These are phyloP conservation scores for Hyaloscypha hepaticicola DNA, from an alignment of 495 filamentous ascomycete genomes.

Conservation along the genomic window DNA sequence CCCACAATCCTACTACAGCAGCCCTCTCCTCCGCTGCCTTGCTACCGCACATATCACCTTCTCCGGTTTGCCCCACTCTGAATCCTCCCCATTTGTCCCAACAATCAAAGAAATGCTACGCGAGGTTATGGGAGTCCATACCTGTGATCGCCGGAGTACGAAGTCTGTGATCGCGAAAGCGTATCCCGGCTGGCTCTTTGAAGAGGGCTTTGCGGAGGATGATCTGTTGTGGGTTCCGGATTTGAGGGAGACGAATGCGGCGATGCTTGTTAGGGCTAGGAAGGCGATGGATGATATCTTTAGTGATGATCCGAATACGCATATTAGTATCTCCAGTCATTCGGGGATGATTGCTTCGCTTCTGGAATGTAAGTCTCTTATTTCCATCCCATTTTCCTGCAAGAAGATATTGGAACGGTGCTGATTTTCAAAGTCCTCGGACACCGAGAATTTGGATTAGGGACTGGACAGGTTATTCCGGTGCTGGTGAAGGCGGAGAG, in stretches of 20 bases:
- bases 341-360: constrained; percentile 62
- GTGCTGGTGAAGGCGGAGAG: constrained; percentile 58
- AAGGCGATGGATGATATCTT: constrained; percentile 65
- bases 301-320: constrained; percentile 53
- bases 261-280: constrained; percentile 55
- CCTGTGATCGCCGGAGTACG: constrained; percentile 69
- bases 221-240: constrained; percentile 62
- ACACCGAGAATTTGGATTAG: constrained; percentile 59
- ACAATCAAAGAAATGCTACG: constrained; percentile 69
- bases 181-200: constrained; percentile 62
- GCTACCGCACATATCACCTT: constrained; percentile 65
- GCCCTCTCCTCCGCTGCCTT: constrained; percentile 66
- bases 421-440: constrained; percentile 43
- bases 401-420: not conserved
- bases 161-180: constrained; percentile 53
- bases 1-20: constrained; percentile 66
- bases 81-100: constrained; percentile 52
- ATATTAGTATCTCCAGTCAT: constrained; percentile 67
- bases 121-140: constrained; percentile 72
- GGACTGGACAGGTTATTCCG: constrained; percentile 69
- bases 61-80: constrained; percentile 50
- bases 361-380: constrained; percentile 43
- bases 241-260: constrained; percentile 51
- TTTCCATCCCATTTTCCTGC: not conserved
- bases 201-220: constrained; percentile 58